Evolutionary conservation across 805 yeast genomes (phyloP).

Genomic region (Priceomyces carsonii): DNA sequence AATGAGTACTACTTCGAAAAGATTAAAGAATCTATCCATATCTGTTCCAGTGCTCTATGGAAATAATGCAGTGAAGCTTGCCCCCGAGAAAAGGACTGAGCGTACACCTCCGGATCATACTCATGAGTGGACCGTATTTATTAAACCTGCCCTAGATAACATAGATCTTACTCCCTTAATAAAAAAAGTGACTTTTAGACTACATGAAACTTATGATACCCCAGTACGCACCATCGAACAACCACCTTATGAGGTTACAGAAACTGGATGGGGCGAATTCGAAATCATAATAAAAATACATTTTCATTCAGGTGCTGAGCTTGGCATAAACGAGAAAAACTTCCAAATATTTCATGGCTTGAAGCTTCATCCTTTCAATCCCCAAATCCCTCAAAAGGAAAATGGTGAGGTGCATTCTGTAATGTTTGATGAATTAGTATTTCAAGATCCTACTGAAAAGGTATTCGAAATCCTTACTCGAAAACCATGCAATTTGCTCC

Average conservation of each 20-base stretch:
- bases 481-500: slow-evolving; percentile 61
- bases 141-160: slow-evolving; percentile 67
- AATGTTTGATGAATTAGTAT: slow-evolving; percentile 86
- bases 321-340: slow-evolving; percentile 73
- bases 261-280: slow-evolving; percentile 99
- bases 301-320: slow-evolving; percentile 74
- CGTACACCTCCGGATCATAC: slow-evolving; percentile 80
- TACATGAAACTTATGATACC: slow-evolving; percentile 91
- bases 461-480: slow-evolving; percentile 76
- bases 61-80: slow-evolving; percentile 36
- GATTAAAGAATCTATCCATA: slow-evolving; percentile 35
- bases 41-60: slow-evolving; percentile 47
- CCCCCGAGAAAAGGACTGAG: slow-evolving; percentile 39
- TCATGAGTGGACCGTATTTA: slow-evolving; percentile 93
- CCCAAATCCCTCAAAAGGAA: slow-evolving; percentile 35
- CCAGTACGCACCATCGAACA: slow-evolving; percentile 82
- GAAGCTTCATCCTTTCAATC: slow-evolving; percentile 85
- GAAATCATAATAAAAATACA: slow-evolving; percentile 86
- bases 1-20: slow-evolving; percentile 20
- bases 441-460: slow-evolving; percentile 92
- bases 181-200: slow-evolving; percentile 88
- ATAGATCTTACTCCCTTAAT: slow-evolving; percentile 79
- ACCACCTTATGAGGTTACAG: slow-evolving; percentile 95
- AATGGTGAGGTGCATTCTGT: slow-evolving; percentile 46
- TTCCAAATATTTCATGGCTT: slow-evolving; percentile 84